Evolutionary conservation across 441 rosid species (phyloP), one percentile per base, ranked within the genome.

Genomic region (Mallotus repandus): DNA sequence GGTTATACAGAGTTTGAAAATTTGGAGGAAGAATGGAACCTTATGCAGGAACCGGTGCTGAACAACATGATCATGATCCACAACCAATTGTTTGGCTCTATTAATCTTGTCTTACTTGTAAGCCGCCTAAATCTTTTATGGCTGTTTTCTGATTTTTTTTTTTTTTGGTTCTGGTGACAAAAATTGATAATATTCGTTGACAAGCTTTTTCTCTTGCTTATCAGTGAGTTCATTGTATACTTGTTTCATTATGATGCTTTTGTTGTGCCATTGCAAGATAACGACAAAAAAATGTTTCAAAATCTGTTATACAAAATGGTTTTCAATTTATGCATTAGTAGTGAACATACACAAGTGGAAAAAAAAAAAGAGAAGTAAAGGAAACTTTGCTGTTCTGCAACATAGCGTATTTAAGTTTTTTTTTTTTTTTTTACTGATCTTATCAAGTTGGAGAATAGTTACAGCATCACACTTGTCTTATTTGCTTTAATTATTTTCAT

Each of bases 41-140:
- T 84, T 57, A 79, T 89, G 79, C 85, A 84, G 79, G 97, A 91
- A 73, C 80, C 85, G 10, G 70, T 83, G 10, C 69, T 89, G 71
- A 80, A 81, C 77, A 78, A 78, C 75, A 79, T 93, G 83, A 86
- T 93, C 75, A 71, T 76, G 81, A 79, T 84, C 18, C 97, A 93
- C 80, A 90, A 84, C 77, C 91, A 86, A 73, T 77, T 96, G 77
- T 96, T 93, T 89, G 98, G 98, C 19, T 92, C 96, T 25, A 75
- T 38, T 35, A 78, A 87, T 85, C 93, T 90, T 77, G 78, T 86
- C 72, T 74, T 75, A 73, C 48, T 65, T 74, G 99, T 96, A 88
- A 88, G 90, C 81, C 10, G 6, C 9, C 55, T 69, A 41, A 38
- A 66, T 7, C 2, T 19, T 45, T 66, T 66, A 13, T 64, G 9